A percentile compares a stretch with the other conserved stretches of the same genome.
phyloP scores from a whole-genome alignment of 139 green algal genomes.

The Picochlorum sp. region DNA sequence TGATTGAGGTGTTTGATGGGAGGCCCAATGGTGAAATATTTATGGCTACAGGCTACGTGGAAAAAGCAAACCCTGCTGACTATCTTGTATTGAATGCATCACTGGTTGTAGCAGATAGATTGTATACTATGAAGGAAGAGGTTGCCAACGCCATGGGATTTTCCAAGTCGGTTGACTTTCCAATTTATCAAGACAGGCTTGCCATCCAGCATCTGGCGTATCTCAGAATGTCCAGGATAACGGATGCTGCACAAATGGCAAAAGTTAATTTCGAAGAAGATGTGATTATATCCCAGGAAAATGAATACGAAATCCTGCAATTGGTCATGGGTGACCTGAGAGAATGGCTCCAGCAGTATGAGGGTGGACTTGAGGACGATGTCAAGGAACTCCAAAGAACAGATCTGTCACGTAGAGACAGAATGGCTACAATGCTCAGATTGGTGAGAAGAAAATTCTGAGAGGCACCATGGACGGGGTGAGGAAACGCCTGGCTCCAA shows the following conservation, averaged over 20 bases:
- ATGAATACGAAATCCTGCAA: constrained; percentile 97
- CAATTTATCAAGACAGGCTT: constrained; percentile 78
- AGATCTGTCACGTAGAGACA: constrained; percentile 28
- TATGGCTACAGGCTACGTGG: constrained; percentile 61
- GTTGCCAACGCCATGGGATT: constrained; percentile 61
- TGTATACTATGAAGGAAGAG: constrained; percentile 57
- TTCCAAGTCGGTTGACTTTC: constrained; percentile 58
- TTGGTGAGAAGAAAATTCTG: constrained; percentile 68
- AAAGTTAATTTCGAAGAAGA: constrained; percentile 89
- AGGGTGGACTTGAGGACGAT: constrained; percentile 63
- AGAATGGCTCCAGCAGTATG: constrained; percentile 37
- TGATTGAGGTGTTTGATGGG: constrained; percentile 62
- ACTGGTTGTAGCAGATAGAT: constrained; percentile 29
- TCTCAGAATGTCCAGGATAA: constrained; percentile 70
- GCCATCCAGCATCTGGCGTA: constrained; percentile 86
- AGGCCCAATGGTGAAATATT: constrained; percentile 77
- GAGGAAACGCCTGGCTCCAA: constrained; percentile 75
- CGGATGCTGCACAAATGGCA: constrained; percentile 52
- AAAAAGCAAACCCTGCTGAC: constrained; percentile 52
- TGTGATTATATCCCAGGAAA: constrained; percentile 65
- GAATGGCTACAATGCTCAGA: constrained; percentile 50
- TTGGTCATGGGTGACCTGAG: constrained; percentile 82
- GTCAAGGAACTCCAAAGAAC: constrained; percentile 60
- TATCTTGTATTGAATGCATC: constrained; percentile 43
- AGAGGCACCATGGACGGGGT: constrained; percentile 64